These are phyloP conservation scores for Pseudogymnoascus sp. DNA, from an alignment of 2,329 filamentous ascomycete genomes.

Conservation along the genomic window DNA sequence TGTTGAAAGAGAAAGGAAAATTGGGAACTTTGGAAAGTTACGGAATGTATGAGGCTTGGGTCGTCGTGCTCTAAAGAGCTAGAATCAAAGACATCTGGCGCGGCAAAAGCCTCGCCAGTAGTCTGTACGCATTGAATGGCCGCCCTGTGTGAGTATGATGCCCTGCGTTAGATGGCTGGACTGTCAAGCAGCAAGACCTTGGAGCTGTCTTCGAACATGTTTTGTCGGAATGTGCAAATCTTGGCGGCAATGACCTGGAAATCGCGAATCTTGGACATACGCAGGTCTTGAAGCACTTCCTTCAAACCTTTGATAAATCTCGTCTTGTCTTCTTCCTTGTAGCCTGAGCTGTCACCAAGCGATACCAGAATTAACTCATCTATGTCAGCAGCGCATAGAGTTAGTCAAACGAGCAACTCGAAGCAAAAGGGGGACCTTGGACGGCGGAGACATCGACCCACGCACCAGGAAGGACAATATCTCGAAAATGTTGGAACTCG, in stretches of 20 bases:
- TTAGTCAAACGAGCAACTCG: constrained; percentile 10
- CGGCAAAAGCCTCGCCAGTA: background rate
- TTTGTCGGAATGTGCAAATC: constrained; percentile 61
- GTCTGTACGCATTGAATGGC: background rate
- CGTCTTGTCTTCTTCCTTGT: constrained; percentile 53
- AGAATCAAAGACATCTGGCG: background rate
- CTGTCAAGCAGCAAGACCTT: constrained; percentile 55
- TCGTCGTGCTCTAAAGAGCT: constrained; percentile 7
- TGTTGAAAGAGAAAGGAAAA: constrained; percentile 9
- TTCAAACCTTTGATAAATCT: constrained; percentile 59
- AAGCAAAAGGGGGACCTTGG: constrained; percentile 26
- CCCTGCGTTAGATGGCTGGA: constrained; percentile 6
- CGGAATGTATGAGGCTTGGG: background rate
- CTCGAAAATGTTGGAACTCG: constrained; percentile 71
- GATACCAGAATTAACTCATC: constrained; percentile 69
- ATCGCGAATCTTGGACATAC: constrained; percentile 55
- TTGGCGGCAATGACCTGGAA: constrained; percentile 61
- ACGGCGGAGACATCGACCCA: constrained; percentile 32
- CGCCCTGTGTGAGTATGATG: constrained; percentile 2
- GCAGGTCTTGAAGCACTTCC: constrained; percentile 54
- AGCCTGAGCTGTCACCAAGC: constrained; percentile 61
- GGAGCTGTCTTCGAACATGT: constrained; percentile 58
- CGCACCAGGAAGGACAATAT: constrained; percentile 70
- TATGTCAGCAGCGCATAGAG: constrained; percentile 33
- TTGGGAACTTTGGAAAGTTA: constrained; percentile 12